Percentiles rank a stretch among this genome's conserved stretches.
Conservation (phyloP, 805 yeast genomes). For the Candida bentonensis region DNA sequence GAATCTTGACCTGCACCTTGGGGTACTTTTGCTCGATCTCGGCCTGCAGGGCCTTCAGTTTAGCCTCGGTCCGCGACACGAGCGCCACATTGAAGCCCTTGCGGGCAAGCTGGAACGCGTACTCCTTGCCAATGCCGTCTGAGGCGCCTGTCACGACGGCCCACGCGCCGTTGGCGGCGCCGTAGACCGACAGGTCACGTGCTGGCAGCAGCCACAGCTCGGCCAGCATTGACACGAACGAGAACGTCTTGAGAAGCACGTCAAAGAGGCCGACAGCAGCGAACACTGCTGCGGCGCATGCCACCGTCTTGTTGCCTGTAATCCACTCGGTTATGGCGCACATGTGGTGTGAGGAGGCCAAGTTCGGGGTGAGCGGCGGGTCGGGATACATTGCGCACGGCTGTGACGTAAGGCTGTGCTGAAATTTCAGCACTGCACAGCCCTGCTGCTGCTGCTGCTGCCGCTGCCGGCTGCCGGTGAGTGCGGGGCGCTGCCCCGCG, state of each 20-base stretch:
- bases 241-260: background rate
- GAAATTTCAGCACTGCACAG: too few relatives aligned
- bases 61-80: constrained; percentile 71
- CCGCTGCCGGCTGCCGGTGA: too few relatives aligned
- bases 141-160: constrained; percentile 97
- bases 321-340: too few relatives aligned
- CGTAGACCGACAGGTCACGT: constrained; percentile 6
- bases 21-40: constrained; percentile 45
- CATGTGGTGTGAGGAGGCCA: too few relatives aligned
- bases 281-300: background rate
- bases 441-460: too few relatives aligned
- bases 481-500: too few relatives aligned
- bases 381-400: too few relatives aligned
- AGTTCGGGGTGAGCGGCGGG: too few relatives aligned
- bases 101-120: constrained; percentile 68
- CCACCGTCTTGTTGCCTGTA: background rate
- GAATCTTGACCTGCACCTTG: constrained; percentile 45
- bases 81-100: constrained; percentile 74
- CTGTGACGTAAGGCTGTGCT: too few relatives aligned
- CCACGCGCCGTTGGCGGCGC: constrained; percentile 43
- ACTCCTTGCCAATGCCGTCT: constrained; percentile 95
- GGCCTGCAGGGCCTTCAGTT: constrained; percentile 49
- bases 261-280: background rate
- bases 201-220: constrained; percentile 10
- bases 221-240: constrained; percentile 3